Conservation (phyloP, 2,329 filamentous ascomycete species). For the Ceratocystiopsis sp. region DNA sequence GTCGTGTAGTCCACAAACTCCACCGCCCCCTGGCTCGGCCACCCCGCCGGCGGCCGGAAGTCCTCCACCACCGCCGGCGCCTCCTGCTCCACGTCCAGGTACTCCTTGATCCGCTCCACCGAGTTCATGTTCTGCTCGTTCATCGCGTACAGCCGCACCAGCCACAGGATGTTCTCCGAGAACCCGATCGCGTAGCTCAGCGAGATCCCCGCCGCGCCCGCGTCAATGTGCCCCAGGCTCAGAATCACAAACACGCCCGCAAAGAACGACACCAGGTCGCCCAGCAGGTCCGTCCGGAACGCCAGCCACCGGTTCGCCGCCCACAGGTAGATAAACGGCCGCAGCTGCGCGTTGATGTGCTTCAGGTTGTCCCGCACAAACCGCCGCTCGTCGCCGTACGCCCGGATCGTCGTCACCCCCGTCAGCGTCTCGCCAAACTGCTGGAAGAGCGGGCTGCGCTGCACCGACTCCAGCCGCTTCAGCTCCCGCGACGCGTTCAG, state of each 20-base stretch:
- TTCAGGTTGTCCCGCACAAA: conserved; percentile 84
- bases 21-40: conserved; percentile 73
- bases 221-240: conserved; percentile 67
- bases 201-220: conserved; percentile 83
- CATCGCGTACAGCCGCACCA: conserved; percentile 80
- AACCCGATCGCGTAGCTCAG: conserved; percentile 94
- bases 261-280: conserved; percentile 84
- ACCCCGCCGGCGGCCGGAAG: conserved; percentile 58
- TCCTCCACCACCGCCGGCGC: conserved; percentile 62
- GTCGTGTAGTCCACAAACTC: conserved; percentile 84
- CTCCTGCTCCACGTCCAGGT: conserved; percentile 90
- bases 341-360: conserved; percentile 77
- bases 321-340: conserved; percentile 94
- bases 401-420: conserved; percentile 91
- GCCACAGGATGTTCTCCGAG: conserved; percentile 91
- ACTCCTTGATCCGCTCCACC: conserved; percentile 93
- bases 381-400: conserved; percentile 82
- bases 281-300: conserved; percentile 77
- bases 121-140: conserved; percentile 99
- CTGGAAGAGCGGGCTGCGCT: conserved; percentile 89
- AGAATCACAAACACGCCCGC: conserved; percentile 80
- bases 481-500: conserved; percentile 84
- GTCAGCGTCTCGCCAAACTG: conserved; percentile 93
- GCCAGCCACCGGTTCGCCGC: conserved; percentile 93
- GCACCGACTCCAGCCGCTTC: conserved; percentile 85